Evolutionary conservation across 2,329 filamentous ascomycete genomes (phyloP), one percentile per base, ranked within the genome.

Genomic region (Sporothrix inflata): DNA sequence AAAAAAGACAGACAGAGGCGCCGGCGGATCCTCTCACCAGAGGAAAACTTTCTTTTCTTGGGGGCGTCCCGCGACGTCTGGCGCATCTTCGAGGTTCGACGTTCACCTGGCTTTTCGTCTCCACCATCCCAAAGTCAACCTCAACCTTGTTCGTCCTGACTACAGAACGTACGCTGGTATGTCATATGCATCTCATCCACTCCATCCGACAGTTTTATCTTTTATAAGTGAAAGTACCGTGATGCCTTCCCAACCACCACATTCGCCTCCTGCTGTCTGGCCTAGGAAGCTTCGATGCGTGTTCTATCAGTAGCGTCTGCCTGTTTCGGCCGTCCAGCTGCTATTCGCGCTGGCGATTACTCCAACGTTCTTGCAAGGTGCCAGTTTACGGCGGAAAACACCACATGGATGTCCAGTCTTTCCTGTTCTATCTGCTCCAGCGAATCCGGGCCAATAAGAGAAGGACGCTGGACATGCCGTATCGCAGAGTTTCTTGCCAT

Each of bases 291-390:
- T 24, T 42, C 34, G 34, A 63, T 21, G 11, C 24, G 57, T 40
- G 60, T 21, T 27, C 38, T 24, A 27, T 12, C 21, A 42, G 34
- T 65, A 42, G 38, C 14, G 60, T 8, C 38, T 45, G 38, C 34
- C 60, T 21, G 60, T n/a, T 27, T 40, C 21, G 14, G 60, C n/a
- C 38, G 38, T 27, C 21, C n/a, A 24, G 27, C 14, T 24, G n/a
- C 49, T 55, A 21, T 57, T 21, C n/a, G 34, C 21, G 9, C 38
- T 69, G 51, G 67, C 51, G 63, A 66, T 49, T 49, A 66, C 42
- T 47, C 63, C 24, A n/a, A 49, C 14, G 7, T 47, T 49, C 24
- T 49, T 24, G 2, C 24, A 3, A 49, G 8, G 14, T 45, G 11
- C 2, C 14, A 19, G 11, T 65, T 27, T 61, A n/a, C 53, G 53